Evolutionary conservation across 805 yeast species (phyloP), one percentile per base, ranked within the genome.

Genomic region (Ogataea zsoltii): DNA sequence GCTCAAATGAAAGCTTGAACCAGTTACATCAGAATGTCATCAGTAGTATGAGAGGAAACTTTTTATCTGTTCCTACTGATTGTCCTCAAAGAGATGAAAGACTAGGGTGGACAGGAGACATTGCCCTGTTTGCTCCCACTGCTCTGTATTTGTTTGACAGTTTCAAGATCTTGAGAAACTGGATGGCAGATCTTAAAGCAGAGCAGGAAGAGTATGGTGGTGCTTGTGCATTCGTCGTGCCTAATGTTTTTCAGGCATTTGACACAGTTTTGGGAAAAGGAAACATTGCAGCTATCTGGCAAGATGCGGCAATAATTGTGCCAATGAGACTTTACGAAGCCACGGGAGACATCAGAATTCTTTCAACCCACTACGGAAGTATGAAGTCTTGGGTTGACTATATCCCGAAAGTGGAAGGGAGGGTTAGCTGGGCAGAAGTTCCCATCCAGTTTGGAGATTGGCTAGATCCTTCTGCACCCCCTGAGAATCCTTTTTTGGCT

Each of bases 371-470:
- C 18, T 53, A 40, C 34, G 37, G 45, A 12, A 50, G 51, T 31
- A 50, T 50, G 49, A 29, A 26, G 19, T 28, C 42, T 4, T 53
- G 56, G 56, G 33, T 50, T 38, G 45, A 53, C 17, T 45, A 37
- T 32, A 45, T 53, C 6, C 56, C 56, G 4, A 53, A 48, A 23
- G 33, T 48, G 16, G 39, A 39, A 7, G 56, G 53, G 5, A 51
- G 51, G 29, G 23, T 51, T 7, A 28, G 53, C 12, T 49, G 53
- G 53, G 42, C 18, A 15, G 29, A 47, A n/a, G 33, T 41, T 17
- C 66, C 26, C 2, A 34, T 46, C 14, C 61, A 56, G 36, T 36
- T 72, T 41, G 75, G 67, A 18, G 58, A 56, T 32, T 56, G 61
- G 61, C 45, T 56, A 17, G 62, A 58, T 41, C 62, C 62, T 3